A percentile compares a stretch with the other conserved stretches of the same genome.
These are phyloP conservation scores for Penicillium canescens DNA, from an alignment of 495 filamentous ascomycete species.

Conservation along the genomic window DNA sequence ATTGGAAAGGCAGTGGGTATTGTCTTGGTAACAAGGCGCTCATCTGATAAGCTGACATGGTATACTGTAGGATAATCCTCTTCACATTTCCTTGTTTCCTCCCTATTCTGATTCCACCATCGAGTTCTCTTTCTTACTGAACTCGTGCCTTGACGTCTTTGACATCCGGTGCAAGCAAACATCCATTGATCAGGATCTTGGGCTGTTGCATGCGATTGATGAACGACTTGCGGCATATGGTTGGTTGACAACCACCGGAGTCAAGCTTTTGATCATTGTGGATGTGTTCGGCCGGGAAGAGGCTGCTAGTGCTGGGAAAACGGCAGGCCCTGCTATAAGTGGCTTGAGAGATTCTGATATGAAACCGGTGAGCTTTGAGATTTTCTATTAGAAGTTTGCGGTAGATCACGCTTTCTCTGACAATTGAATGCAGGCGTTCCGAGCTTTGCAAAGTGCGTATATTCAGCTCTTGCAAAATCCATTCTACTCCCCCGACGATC, in stretches of 20 bases:
- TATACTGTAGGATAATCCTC: slow-evolving; percentile 78
- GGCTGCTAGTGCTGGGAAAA: slow-evolving; percentile 21
- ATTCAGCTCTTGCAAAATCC: slow-evolving; percentile 89
- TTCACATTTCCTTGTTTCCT: slow-evolving; percentile 89
- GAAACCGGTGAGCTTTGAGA: slow-evolving; percentile 59
- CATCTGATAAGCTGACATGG: slow-evolving; percentile 8
- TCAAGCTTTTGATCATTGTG: slow-evolving; percentile 83
- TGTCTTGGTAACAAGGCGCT: slow-evolving; percentile 2
- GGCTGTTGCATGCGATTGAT: slow-evolving; percentile 87
- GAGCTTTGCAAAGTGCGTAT: slow-evolving; percentile 87
- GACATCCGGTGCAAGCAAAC: slow-evolving; percentile 71
- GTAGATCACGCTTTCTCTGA: slow-evolving; percentile 4
- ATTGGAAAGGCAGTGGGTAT: slow-evolving; percentile 82
- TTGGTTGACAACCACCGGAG: slow-evolving; percentile 95
- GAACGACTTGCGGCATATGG: slow-evolving; percentile 90
- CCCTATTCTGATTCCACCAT: slow-evolving; percentile 63
- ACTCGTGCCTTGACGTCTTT: slow-evolving; percentile 90
- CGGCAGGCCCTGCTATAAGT: slow-evolving; percentile 39
- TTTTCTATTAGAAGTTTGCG: background rate
- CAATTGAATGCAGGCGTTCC: slow-evolving; percentile 66
- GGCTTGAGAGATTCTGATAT: slow-evolving; percentile 80
- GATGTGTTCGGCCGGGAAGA: slow-evolving; percentile 70
- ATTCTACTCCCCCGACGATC: slow-evolving; percentile 89
- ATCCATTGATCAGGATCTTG: slow-evolving; percentile 77
- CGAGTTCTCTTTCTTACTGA: slow-evolving; percentile 88